Percentiles rank a stretch among this genome's conserved stretches.
Conservation (phyloP, 257 asterid species). For the Nicotiana otophora region DNA sequence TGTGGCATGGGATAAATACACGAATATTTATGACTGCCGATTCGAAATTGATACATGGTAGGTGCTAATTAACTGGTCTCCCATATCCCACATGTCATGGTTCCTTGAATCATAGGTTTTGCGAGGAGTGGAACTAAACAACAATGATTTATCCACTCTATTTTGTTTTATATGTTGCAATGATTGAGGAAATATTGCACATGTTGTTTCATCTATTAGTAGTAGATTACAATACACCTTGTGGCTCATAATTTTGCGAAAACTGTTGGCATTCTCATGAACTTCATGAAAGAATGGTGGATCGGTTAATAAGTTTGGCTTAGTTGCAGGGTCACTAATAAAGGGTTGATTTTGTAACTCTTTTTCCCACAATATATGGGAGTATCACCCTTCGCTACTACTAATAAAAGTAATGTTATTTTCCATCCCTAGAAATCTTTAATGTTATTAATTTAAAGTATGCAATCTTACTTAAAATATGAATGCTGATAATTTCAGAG, state of each 20-base stretch:
- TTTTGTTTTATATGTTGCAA: slow-evolving; percentile 4
- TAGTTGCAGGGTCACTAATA: not conserved
- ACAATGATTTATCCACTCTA: not conserved
- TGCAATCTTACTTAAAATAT: too few relatives aligned
- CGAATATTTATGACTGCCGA: not conserved
- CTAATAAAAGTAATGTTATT: too few relatives aligned
- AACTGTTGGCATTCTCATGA: not conserved
- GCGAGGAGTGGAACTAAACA: not conserved
- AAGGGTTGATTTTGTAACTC: too few relatives aligned
- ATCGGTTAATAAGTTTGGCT: not conserved
- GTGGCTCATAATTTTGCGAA: not conserved
- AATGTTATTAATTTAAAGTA: too few relatives aligned
- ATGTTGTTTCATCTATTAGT: not conserved
- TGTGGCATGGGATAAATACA: not conserved
- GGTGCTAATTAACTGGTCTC: not conserved
- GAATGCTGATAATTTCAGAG: too few relatives aligned
- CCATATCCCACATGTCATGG: not conserved
- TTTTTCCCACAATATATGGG: too few relatives aligned
- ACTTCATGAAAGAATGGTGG: not conserved
- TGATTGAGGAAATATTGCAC: not conserved
- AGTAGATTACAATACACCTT: not conserved
- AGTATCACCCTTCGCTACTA: too few relatives aligned
- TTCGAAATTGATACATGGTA: not conserved
- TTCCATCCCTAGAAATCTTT: too few relatives aligned
- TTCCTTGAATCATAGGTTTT: not conserved